A percentile compares a stretch with the other conserved stretches of the same genome.
Conservation (phyloP, 305 asterid species). For the Nicotiana rustica region DNA sequence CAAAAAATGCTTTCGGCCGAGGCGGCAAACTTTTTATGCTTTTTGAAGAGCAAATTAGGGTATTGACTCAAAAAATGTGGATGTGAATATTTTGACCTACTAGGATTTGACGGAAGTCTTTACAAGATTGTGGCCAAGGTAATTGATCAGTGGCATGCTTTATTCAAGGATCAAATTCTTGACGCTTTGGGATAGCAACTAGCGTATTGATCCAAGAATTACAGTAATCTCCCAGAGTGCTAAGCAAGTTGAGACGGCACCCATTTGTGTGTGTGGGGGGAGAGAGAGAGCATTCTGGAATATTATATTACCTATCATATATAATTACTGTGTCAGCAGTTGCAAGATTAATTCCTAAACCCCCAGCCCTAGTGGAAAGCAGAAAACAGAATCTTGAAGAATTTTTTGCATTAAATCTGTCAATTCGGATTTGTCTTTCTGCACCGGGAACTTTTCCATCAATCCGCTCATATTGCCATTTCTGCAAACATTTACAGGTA, state of each 20-base stretch:
- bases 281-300: conserved; percentile 4
- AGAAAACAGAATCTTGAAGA: conserved; percentile 95
- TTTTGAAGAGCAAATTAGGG: background rate
- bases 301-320: conserved; percentile 82
- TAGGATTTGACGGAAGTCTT: background rate
- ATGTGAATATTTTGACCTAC: background rate
- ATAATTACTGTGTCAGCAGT: conserved; percentile 98
- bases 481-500: conserved; percentile 55
- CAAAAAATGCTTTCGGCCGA: background rate
- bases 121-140: background rate
- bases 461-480: conserved; percentile 92
- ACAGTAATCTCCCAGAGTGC: background rate
- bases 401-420: conserved; percentile 93
- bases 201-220: conserved; percentile 2
- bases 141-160: background rate
- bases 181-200: background rate
- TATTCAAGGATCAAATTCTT: background rate
- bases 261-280: background rate
- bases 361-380: conserved; percentile 99
- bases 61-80: background rate
- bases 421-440: conserved; percentile 95
- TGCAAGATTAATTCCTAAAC: conserved; percentile 97
- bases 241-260: conserved; percentile 5
- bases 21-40: background rate
- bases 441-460: conserved; percentile 98